phyloP scores from a whole-genome alignment of 2,329 filamentous ascomycete genomes.

The Incumbomyces delicatus region DNA sequence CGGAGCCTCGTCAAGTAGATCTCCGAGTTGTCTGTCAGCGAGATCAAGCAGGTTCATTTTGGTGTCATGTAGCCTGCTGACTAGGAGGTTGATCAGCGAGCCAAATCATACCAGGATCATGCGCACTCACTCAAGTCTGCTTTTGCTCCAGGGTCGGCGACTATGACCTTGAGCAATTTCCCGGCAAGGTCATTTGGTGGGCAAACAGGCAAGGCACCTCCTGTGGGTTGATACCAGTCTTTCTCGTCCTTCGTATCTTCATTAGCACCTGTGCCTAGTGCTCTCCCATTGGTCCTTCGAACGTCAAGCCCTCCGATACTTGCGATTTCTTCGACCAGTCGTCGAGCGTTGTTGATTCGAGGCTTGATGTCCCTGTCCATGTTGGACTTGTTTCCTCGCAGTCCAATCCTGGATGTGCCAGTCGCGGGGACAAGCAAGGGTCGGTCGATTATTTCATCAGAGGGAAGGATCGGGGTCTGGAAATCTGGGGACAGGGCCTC shows the following conservation, averaged over 20 bases:
- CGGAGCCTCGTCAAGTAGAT: constrained; percentile 5
- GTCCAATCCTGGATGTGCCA: no score
- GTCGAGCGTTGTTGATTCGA: constrained; percentile 1
- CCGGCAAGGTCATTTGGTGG: not conserved
- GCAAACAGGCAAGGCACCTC: not conserved
- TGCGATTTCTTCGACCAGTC: constrained; percentile 1
- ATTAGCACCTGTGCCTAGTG: not conserved
- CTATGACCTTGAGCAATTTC: constrained; percentile 2
- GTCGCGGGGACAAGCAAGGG: no score
- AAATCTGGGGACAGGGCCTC: no score
- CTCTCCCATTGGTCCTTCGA: not conserved
- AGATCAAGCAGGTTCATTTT: constrained; percentile 4
- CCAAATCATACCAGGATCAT: not conserved
- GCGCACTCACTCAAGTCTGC: constrained; percentile 1
- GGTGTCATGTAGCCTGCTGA: constrained; percentile 1
- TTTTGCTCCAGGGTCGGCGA: not conserved
- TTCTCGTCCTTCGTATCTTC: not conserved
- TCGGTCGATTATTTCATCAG: no score
- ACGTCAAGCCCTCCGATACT: not conserved
- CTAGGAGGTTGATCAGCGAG: not conserved
- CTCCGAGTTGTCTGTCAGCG: constrained; percentile 1
- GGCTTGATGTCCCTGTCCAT: constrained; percentile 2
- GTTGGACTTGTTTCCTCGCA: not conserved
- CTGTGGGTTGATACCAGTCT: not conserved
- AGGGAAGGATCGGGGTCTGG: no score